Percentiles rank a stretch among this genome's conserved stretches.
Conservation (phyloP, 192 early-diverging fungal genomes). For the Allomyces arbusculus region DNA sequence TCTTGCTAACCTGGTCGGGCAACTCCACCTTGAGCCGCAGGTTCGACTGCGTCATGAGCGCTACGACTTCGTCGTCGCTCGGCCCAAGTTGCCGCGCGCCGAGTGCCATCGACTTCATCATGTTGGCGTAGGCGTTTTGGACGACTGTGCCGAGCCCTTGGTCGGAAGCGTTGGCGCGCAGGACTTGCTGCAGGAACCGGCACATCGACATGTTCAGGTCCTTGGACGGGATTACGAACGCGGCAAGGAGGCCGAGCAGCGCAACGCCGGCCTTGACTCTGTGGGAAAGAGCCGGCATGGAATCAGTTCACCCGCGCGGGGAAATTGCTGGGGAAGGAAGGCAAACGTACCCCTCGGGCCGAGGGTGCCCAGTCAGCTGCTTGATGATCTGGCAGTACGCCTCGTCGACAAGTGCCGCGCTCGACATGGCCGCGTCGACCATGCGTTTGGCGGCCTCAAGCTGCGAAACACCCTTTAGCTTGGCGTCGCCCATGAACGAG, state of each 20-base stretch:
- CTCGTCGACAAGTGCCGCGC: background rate
- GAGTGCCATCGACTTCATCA: background rate
- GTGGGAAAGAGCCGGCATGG: too few species aligned
- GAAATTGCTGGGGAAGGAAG: too few species aligned
- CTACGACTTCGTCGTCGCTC: background rate
- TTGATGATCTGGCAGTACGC: background rate
- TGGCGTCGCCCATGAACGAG: background rate
- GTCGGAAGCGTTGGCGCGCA: background rate
- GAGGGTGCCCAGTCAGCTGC: background rate
- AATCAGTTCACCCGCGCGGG: too few species aligned
- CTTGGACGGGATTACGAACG: background rate
- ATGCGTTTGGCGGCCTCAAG: background rate
- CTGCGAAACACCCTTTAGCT: background rate
- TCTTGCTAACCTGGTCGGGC: background rate
- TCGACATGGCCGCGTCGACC: background rate
- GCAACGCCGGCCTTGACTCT: background rate
- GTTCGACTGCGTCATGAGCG: background rate
- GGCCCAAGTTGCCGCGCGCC: background rate
- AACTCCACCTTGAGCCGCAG: background rate
- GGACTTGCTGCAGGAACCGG: background rate
- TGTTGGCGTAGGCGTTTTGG: background rate
- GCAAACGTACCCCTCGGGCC: background rate
- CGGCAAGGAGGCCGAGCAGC: background rate
- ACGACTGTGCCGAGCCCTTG: background rate
- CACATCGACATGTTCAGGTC: background rate